Base-by-base conservation (phyloP, 1,284 basidiomycete species). In the Somion occarium region DNA sequence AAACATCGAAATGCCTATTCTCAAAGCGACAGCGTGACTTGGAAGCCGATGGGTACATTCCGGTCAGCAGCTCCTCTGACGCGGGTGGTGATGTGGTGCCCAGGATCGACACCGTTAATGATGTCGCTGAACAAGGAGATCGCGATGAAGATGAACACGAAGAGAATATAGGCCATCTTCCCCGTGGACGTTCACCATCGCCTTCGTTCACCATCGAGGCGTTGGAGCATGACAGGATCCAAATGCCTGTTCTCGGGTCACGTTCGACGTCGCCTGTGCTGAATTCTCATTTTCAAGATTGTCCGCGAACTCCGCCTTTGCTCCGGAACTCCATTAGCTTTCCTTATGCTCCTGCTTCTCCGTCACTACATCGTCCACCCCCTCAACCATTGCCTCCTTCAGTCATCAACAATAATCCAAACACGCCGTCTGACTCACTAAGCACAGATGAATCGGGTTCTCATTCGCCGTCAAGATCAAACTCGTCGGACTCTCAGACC, bases 371-470 rank as follows among this genome's bases (percentile, higher is more conserved):
- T 15, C 13, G 19, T 3, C 20, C n/a, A 22, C 5, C 22, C 5
- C 18, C 39, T 41, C 39, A 41, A 15, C 43, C 22, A 12, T 15
- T 15, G 3, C 15, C 22, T 26, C 3, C 3, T 46, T 5, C 12
- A 23, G 3, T 30, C 12, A 22, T n/a, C 22, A 7, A 18, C 25
- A 18, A 46, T 15, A 46, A 15, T 15, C 20, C 44, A 22, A 19
- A 22, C 15, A 43, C 42, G 3, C 22, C 42, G 5, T 22, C 42
- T 5, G 57, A 56, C 13, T 56, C 50, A 3, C 43, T 58, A 11
- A 57, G 54, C 24, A 53, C 52, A 9, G 46, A 54, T 24, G 57
- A 55, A 9, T 54, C 54, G 11, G 27, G 26, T n/a, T 50, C 38
- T 15, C 19, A 27, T 5, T 30, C 4, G 18, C 51, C 44, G 12